phyloP scores from a whole-genome alignment of 805 yeast species.

The Diddensiella transvaalensis region DNA sequence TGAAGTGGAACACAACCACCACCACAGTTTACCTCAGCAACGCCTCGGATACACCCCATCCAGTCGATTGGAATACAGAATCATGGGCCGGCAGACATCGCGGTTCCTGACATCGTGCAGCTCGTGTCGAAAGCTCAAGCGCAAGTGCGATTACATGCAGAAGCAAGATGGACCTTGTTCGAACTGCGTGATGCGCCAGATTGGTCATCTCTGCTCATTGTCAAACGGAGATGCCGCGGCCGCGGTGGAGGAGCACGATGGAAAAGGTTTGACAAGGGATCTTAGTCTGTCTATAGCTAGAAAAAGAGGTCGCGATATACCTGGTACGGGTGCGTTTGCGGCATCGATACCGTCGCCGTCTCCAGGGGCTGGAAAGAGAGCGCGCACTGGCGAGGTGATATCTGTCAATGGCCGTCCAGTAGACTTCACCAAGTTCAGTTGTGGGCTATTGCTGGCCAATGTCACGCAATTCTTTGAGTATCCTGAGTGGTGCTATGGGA shows the following conservation, averaged over 20 bases:
- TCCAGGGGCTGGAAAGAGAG: background rate
- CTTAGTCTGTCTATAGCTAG: too few relatives aligned
- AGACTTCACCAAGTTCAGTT: background rate
- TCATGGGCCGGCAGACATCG: background rate
- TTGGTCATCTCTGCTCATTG: constrained; percentile 1
- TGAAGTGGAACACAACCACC: too few relatives aligned
- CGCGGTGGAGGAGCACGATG: too few relatives aligned
- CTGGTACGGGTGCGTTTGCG: background rate
- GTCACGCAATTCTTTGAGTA: background rate
- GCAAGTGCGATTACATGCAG: constrained; percentile 3
- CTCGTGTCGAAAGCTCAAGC: constrained; percentile 3
- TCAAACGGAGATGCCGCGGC: constrained; percentile 1
- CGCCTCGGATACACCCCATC: too few relatives aligned
- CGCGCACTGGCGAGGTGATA: background rate
- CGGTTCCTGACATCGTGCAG: constrained; percentile 1
- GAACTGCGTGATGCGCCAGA: background rate
- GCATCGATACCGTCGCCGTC: background rate
- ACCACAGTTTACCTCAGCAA: too few relatives aligned
- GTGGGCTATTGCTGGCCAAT: background rate
- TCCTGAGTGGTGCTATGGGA: background rate
- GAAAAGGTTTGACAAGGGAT: background rate
- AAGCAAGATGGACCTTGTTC: constrained; percentile 3
- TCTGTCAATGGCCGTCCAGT: background rate
- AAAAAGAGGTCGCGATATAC: background rate
- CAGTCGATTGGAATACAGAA: too few relatives aligned